Percentiles rank a stretch among this genome's conserved stretches.
phyloP scores from a whole-genome alignment of 179 eudicot species.

The Monotropa hypopitys region DNA sequence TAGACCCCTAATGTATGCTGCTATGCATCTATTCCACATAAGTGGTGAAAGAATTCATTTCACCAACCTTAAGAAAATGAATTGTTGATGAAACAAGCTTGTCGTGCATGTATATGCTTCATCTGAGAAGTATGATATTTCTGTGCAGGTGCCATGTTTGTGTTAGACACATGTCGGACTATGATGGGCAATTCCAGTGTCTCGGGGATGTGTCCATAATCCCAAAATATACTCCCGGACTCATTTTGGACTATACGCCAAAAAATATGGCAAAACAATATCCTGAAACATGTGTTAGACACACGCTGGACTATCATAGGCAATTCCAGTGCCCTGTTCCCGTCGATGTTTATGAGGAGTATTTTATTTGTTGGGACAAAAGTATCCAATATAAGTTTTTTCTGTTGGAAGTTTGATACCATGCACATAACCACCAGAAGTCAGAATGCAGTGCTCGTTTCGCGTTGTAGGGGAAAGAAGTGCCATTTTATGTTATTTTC shows the following conservation, averaged over 20 bases:
- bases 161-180: neutral
- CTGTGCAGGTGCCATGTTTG: neutral
- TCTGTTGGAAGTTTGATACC: neutral
- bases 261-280: too few relatives aligned
- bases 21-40: neutral
- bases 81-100: neutral
- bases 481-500: neutral
- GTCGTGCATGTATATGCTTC: neutral
- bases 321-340: too few relatives aligned
- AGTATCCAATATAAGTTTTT: neutral
- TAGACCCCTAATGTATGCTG: neutral
- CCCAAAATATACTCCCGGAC: too few relatives aligned
- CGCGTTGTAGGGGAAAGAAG: neutral
- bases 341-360: too few relatives aligned
- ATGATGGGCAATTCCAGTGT: neutral
- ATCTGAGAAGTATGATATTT: neutral
- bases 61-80: neutral
- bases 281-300: too few relatives aligned
- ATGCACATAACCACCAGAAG: neutral
- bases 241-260: too few relatives aligned
- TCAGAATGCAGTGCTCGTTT: neutral
- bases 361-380: neutral
- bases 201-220: neutral
- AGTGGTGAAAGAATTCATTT: neutral
- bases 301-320: too few relatives aligned